Evolutionary conservation across 2,329 filamentous ascomycete species (phyloP).

Genomic region (Botrytis squamosa): DNA sequence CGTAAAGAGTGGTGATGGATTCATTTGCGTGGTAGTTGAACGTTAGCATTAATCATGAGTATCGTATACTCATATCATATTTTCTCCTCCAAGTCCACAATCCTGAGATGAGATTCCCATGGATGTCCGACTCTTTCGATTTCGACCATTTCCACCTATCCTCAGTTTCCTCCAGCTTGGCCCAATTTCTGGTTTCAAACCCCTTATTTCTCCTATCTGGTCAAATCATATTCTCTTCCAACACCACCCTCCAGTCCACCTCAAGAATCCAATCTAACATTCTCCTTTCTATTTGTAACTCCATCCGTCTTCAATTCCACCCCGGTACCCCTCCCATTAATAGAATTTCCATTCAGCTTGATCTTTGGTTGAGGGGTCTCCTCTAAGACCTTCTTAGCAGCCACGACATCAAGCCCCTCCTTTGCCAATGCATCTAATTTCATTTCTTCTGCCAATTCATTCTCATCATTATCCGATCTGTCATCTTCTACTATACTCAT

Average conservation of each 20-base stretch:
- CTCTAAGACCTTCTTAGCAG: neutral
- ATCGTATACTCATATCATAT: conserved; percentile 5
- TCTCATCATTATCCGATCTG: conserved; percentile 66
- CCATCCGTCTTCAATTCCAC: conserved; percentile 19
- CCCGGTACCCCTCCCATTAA: conserved; percentile 21
- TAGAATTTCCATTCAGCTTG: conserved; percentile 23
- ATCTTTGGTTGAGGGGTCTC: conserved; percentile 13
- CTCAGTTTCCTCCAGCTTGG: neutral
- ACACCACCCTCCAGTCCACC: neutral
- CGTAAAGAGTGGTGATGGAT: neutral
- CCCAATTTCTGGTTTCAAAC: neutral
- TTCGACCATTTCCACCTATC: neutral
- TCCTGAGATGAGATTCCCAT: neutral
- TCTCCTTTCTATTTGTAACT: conserved; percentile 26
- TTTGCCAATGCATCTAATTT: conserved; percentile 22
- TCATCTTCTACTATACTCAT: conserved; percentile 65
- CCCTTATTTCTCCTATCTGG: neutral
- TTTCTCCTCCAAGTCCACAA: neutral
- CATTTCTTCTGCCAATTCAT: conserved; percentile 26
- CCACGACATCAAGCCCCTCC: conserved; percentile 12
- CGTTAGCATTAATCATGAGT: conserved; percentile 7
- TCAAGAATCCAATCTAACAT: neutral
- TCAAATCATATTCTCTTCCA: neutral
- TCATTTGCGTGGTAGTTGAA: neutral
- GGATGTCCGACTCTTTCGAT: neutral